phyloP scores from a whole-genome alignment of 768 basidiomycete species.

The Naganishia vishniacii region DNA sequence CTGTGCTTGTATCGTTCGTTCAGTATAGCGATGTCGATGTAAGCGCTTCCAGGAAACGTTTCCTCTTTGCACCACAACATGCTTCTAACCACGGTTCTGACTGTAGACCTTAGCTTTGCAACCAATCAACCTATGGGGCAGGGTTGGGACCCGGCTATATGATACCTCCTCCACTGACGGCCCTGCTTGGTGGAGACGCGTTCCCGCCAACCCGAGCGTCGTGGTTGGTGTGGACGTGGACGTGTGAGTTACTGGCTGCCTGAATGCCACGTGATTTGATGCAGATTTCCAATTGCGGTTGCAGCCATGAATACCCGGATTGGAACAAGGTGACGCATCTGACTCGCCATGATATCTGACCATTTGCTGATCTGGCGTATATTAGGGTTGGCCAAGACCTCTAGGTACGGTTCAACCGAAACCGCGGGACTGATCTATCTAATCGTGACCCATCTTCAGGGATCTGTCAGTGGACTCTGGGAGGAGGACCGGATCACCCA shows the following conservation, averaged over 20 bases:
- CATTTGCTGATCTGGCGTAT: not conserved
- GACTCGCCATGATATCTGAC: too few relatives aligned
- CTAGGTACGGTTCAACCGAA: too few relatives aligned
- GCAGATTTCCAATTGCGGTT: not conserved
- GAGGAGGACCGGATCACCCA: slow-evolving; percentile 40
- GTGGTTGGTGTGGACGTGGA: slow-evolving; percentile 20
- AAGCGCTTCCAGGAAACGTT: slow-evolving; percentile 18
- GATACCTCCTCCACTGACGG: slow-evolving; percentile 19
- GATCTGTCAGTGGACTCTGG: slow-evolving; percentile 46
- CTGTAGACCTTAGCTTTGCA: slow-evolving; percentile 16
- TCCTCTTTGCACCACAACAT: not conserved
- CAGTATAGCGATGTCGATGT: slow-evolving; percentile 44
- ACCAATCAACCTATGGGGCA: slow-evolving; percentile 23
- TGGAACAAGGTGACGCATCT: not conserved
- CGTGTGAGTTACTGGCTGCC: slow-evolving; percentile 2
- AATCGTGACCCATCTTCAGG: too few relatives aligned
- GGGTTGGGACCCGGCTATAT: not conserved
- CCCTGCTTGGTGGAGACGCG: not conserved
- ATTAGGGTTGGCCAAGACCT: slow-evolving; percentile 17
- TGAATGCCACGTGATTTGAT: too few relatives aligned
- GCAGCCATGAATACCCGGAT: not conserved
- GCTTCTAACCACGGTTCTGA: not conserved
- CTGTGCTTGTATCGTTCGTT: too few relatives aligned
- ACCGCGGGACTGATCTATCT: too few relatives aligned
- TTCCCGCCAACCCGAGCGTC: slow-evolving; percentile 4